Percentiles rank a stretch among this genome's conserved stretches.
phyloP scores from a whole-genome alignment of 176 grass and related monocot genomes.

The Rhynchospora breviuscula region DNA sequence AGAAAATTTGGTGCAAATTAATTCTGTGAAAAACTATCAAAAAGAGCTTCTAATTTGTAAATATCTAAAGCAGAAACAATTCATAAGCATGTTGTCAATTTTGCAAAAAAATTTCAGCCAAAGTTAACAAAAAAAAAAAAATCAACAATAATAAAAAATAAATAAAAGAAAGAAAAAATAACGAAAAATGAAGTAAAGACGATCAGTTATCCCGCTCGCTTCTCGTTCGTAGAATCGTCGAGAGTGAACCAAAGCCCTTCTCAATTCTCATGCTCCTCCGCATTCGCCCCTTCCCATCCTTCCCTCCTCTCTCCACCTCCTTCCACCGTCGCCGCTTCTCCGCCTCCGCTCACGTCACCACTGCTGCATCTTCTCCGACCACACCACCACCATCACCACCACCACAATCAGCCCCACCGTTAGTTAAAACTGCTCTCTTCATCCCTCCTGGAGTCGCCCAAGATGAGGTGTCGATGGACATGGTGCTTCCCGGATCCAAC shows the following conservation, averaged over 20 bases:
- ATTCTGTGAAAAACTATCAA: too few species aligned
- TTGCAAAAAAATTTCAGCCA: too few species aligned
- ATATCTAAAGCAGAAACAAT: too few species aligned
- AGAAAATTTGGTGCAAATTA: too few species aligned
- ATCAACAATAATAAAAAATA: too few species aligned
- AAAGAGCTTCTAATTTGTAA: too few species aligned
- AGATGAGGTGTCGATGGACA: conserved; percentile 42
- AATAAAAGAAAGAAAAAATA: too few species aligned
- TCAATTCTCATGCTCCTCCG: conserved; percentile 24
- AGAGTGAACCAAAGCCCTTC: conserved; percentile 33
- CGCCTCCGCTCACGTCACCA: not conserved
- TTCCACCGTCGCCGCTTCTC: conserved; percentile 2
- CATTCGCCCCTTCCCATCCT: conserved; percentile 25
- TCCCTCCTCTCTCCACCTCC: not conserved
- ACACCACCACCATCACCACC: not conserved
- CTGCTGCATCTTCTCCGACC: conserved; percentile 24
- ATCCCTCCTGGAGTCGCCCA: conserved; percentile 58
- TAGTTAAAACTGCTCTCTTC: conserved; percentile 50
- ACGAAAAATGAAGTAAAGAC: too few species aligned
- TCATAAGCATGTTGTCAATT: too few species aligned
- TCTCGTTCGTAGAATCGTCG: too few species aligned
- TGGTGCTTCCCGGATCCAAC: conserved; percentile 81
- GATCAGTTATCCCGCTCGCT: too few species aligned
- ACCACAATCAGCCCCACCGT: not conserved
- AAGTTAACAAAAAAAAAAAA: too few species aligned